Evolutionary conservation across 257 asterid genomes (phyloP), one percentile per base, ranked within the genome.

Genomic region (Henckelia pumila): DNA sequence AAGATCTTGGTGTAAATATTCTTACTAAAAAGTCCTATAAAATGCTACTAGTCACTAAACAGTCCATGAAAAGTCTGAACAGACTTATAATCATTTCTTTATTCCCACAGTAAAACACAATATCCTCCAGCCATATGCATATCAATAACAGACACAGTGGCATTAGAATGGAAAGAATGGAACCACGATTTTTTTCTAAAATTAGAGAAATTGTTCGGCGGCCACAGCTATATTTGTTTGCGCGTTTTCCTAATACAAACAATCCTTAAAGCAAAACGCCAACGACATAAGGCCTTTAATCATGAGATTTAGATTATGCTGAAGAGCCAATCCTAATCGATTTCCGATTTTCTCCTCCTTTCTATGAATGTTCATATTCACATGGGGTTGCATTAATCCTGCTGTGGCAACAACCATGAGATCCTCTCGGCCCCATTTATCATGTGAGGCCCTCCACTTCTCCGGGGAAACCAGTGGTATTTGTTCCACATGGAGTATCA

Each of bases 11-110:
- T 25, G 22, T 47, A 52, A 24, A 52, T 55, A 66, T 55, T 55
- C 64, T 62, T n/a, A 17, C 24, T 68, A 56, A n/a, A 24, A 73
- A 63, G 52, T 24, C 35, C 30, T 21, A 44, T 25, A 24, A 14
- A 33, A 61, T 68, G 71, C 70, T 55, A 19, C 29, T 26, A 26
- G 62, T 63, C 29, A 58, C 49, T 37, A 44, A 67, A 66, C 63
- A 47, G 56, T 35, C 56, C 24, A 37, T 37, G 16, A 9, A 37
- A 33, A 37, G 49, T 37, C 49, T 10, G 49, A 37, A 37, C 49
- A 37, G 0, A 17, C 0, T 32, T 32, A 32, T 32, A 6, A 7
- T 32, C 37, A 32, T 32, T 32, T 32, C 44, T 14, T 26, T 10
- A 65, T 70, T 55, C 58, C 70, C 60, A 26, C 70, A 60, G 59